These are phyloP conservation scores for Microbotryum saponariae DNA, from an alignment of 1,284 basidiomycete species.

Conservation along the genomic window DNA sequence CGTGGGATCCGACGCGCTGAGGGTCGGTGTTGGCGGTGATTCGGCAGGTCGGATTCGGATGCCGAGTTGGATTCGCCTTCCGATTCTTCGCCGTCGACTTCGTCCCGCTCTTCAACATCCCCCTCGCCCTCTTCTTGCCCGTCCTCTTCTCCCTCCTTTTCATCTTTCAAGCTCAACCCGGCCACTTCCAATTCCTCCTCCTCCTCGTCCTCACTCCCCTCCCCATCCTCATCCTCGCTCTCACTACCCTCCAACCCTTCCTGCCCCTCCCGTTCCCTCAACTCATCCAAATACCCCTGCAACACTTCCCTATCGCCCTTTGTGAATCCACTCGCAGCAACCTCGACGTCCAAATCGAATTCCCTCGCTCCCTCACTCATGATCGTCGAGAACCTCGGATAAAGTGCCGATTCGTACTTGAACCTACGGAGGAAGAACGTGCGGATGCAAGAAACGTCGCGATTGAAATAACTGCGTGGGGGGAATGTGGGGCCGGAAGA, in stretches of 20 bases:
- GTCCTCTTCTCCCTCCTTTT: slow-evolving; percentile 42
- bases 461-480: slow-evolving; percentile 80
- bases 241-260: no score
- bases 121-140: slow-evolving; percentile 33
- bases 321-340: slow-evolving; percentile 84
- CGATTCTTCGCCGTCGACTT: slow-evolving; percentile 39
- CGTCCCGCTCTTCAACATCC: slow-evolving; percentile 43
- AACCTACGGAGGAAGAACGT: slow-evolving; percentile 89
- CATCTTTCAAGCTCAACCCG: slow-evolving; percentile 44
- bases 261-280: not conserved
- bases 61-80: slow-evolving; percentile 37
- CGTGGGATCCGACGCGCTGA: slow-evolving; percentile 4
- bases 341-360: slow-evolving; percentile 75
- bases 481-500: no score
- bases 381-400: slow-evolving; percentile 60
- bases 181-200: slow-evolving; percentile 2
- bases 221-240: slow-evolving; percentile 2
- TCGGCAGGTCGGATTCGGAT: slow-evolving; percentile 22
- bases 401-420: slow-evolving; percentile 80
- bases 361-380: slow-evolving; percentile 34
- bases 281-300: slow-evolving; percentile 47
- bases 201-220: slow-evolving; percentile 7
- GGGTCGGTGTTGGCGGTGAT: slow-evolving; percentile 1
- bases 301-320: slow-evolving; percentile 70
- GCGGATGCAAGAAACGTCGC: slow-evolving; percentile 93